Evolutionary conservation across 345 rosid species (phyloP).

Genomic region (Aquilaria sinensis): DNA sequence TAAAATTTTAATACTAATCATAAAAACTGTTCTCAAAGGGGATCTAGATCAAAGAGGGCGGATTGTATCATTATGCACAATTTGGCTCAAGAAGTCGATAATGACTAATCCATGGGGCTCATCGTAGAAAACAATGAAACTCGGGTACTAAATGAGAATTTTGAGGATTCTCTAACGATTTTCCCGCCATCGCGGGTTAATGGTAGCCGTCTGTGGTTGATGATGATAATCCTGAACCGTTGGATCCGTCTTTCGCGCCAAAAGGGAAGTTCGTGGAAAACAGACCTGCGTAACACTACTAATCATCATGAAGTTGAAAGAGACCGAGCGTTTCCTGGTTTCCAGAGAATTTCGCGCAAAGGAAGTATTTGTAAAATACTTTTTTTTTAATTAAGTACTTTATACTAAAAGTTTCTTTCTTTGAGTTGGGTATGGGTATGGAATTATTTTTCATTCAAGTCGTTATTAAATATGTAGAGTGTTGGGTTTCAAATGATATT

Average conservation of each 20-base stretch:
- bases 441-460: too few species aligned
- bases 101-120: neutral
- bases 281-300: slow-evolving; percentile 17
- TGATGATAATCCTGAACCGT: neutral
- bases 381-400: neutral
- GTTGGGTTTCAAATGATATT: neutral
- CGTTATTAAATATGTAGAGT: neutral
- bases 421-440: neutral
- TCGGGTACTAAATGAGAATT: neutral
- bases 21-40: neutral
- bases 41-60: neutral
- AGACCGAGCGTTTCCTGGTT: slow-evolving; percentile 17
- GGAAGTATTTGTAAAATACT: neutral
- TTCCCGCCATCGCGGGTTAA: slow-evolving; percentile 36
- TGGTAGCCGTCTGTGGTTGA: slow-evolving; percentile 12
- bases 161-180: slow-evolving; percentile 22
- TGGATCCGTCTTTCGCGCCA: slow-evolving; percentile 1
- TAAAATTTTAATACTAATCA: too few species aligned
- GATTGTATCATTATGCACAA: neutral
- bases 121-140: neutral
- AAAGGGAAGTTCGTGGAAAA: neutral
- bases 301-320: slow-evolving; percentile 31
- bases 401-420: neutral
- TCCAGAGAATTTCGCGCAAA: neutral
- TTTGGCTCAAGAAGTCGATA: neutral